These are phyloP conservation scores for Vitis hybrid DNA, from an alignment of 177 flowering plant genomes.

Conservation along the genomic window DNA sequence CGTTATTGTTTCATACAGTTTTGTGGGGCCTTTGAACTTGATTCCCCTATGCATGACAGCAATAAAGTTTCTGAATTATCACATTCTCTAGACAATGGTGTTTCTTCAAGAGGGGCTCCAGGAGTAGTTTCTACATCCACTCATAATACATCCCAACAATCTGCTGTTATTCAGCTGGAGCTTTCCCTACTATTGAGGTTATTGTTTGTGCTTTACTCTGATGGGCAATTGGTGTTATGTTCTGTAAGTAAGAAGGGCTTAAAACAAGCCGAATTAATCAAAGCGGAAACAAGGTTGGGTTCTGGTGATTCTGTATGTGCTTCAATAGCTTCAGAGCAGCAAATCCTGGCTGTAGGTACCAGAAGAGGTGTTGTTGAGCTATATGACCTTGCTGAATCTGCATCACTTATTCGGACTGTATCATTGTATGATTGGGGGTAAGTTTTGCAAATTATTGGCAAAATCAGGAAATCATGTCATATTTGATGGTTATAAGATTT, in stretches of 20 bases:
- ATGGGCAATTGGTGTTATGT: slow-evolving; percentile 70
- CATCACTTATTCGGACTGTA: slow-evolving; percentile 70
- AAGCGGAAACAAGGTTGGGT: slow-evolving; percentile 62
- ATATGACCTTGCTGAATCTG: slow-evolving; percentile 77
- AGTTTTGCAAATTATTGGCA: slow-evolving; percentile 22
- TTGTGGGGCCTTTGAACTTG: slow-evolving; percentile 53
- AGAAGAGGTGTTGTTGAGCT: slow-evolving; percentile 79
- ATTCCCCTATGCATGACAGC: slow-evolving; percentile 18
- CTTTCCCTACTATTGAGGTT: slow-evolving; percentile 61
- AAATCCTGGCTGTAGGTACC: slow-evolving; percentile 92
- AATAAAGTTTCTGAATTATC: slow-evolving; percentile 26
- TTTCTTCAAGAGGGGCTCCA: slow-evolving; percentile 35
- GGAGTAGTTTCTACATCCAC: slow-evolving; percentile 17
- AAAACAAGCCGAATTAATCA: slow-evolving; percentile 63
- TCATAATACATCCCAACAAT: slow-evolving; percentile 17
- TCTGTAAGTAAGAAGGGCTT: slow-evolving; percentile 86
- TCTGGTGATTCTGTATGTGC: slow-evolving; percentile 77
- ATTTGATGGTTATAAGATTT: too few species aligned
- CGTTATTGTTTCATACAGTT: slow-evolving; percentile 49
- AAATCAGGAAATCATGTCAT: background rate
- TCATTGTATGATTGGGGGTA: slow-evolving; percentile 99
- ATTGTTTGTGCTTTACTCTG: slow-evolving; percentile 65
- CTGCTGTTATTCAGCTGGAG: slow-evolving; percentile 69
- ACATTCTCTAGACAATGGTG: slow-evolving; percentile 55
- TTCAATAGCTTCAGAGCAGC: slow-evolving; percentile 82